These are phyloP conservation scores for Tubosaeta brunneosetosa DNA, from an alignment of 768 basidiomycete species.

Conservation along the genomic window DNA sequence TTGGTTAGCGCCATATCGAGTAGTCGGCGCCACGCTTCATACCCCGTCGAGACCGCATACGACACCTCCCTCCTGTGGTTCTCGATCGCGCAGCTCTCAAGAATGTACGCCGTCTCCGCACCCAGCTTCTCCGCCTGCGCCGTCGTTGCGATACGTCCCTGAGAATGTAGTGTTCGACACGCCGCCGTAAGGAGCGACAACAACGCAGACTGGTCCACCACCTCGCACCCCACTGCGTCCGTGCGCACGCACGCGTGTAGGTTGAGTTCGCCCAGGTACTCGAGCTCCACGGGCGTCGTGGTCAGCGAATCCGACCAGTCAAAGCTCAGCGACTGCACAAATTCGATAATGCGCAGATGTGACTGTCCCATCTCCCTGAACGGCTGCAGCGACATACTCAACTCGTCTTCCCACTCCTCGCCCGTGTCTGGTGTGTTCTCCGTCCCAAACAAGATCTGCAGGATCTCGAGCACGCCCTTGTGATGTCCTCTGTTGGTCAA, in stretches of 20 bases:
- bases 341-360: slow-evolving; percentile 80
- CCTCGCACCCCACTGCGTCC: slow-evolving; percentile 40
- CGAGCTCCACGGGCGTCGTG: slow-evolving; percentile 53
- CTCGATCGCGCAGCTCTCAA: slow-evolving; percentile 81
- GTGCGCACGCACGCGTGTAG: slow-evolving; percentile 64
- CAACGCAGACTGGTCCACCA: slow-evolving; percentile 73
- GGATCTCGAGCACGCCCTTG: slow-evolving; percentile 67
- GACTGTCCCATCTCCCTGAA: slow-evolving; percentile 78
- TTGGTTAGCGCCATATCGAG: slow-evolving; percentile 84
- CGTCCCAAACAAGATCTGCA: slow-evolving; percentile 78
- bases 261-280: slow-evolving; percentile 63
- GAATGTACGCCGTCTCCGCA: slow-evolving; percentile 66
- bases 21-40: slow-evolving; percentile 80
- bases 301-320: slow-evolving; percentile 79
- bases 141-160: slow-evolving; percentile 60
- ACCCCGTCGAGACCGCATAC: slow-evolving; percentile 62
- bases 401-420: slow-evolving; percentile 37
- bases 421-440: slow-evolving; percentile 45
- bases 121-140: slow-evolving; percentile 63
- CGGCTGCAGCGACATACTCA: slow-evolving; percentile 39
- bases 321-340: slow-evolving; percentile 81
- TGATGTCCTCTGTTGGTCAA: slow-evolving; percentile 73
- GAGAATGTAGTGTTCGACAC: slow-evolving; percentile 56
- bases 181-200: slow-evolving; percentile 63
- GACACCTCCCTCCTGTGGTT: slow-evolving; percentile 83